Evolutionary conservation across 139 green algal species (phyloP).

Genomic region (Dunaliella primolecta): DNA sequence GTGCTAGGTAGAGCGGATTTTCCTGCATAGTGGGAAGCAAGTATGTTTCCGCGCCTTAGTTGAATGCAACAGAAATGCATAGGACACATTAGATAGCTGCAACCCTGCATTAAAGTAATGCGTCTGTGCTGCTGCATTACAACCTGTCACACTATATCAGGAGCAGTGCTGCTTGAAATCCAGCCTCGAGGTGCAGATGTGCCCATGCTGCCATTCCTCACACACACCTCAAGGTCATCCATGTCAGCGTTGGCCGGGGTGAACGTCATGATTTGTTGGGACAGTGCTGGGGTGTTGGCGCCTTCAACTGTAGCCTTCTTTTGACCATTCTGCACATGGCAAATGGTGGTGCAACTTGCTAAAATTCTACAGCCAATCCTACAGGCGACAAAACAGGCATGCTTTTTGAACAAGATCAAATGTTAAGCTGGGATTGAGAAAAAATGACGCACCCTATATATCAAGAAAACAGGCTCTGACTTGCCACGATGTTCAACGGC

Average conservation of each 20-base stretch:
- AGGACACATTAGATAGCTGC: background rate
- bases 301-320: constrained; percentile 54
- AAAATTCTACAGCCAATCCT: background rate
- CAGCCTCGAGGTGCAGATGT: background rate
- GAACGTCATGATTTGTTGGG: constrained; percentile 36
- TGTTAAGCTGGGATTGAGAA: background rate
- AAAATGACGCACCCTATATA: constrained; percentile 48
- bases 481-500: constrained; percentile 47
- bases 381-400: background rate
- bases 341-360: background rate
- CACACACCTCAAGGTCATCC: constrained; percentile 60
- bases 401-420: background rate
- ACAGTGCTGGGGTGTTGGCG: constrained; percentile 51
- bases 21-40: constrained; percentile 31
- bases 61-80: background rate
- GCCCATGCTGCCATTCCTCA: background rate
- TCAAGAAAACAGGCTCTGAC: constrained; percentile 60
- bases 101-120: background rate
- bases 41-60: background rate
- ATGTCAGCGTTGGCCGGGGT: constrained; percentile 55
- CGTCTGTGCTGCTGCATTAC: background rate
- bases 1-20: constrained; percentile 51
- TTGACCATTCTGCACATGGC: constrained; percentile 53
- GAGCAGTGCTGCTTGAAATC: too few relatives aligned
- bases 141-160: too few relatives aligned